phyloP scores from a whole-genome alignment of 495 filamentous ascomycete genomes.

The Aspergillus carlsbadensis region DNA sequence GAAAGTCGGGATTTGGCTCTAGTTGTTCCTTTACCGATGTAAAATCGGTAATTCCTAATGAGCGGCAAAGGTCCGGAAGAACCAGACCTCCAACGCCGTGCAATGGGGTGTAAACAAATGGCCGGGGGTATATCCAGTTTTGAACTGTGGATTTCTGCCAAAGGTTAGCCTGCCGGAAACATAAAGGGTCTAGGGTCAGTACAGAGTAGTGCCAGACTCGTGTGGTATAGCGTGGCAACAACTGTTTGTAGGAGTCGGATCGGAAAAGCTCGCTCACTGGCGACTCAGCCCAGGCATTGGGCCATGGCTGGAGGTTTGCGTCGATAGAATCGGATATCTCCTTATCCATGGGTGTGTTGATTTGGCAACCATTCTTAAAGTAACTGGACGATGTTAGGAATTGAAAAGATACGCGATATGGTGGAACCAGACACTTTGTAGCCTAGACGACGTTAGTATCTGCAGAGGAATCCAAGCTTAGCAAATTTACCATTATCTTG shows the following conservation, averaged over 20 bases:
- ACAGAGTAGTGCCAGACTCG: slow-evolving; percentile 42
- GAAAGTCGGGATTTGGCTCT: slow-evolving; percentile 65
- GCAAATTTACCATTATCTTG: slow-evolving; percentile 57
- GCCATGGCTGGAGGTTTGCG: slow-evolving; percentile 54
- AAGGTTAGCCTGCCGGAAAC: slow-evolving; percentile 11
- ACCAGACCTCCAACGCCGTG: slow-evolving; percentile 64
- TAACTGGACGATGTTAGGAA: slow-evolving; percentile 40
- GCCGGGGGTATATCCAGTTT: slow-evolving; percentile 26
- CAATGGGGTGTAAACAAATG: slow-evolving; percentile 69
- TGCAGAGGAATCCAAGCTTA: neutral
- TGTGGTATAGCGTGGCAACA: slow-evolving; percentile 44
- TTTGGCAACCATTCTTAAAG: slow-evolving; percentile 68
- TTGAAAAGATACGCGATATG: slow-evolving; percentile 2
- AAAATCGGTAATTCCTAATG: slow-evolving; percentile 44
- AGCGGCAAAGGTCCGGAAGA: slow-evolving; percentile 39
- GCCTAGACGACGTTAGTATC: slow-evolving; percentile 28
- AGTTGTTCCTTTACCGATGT: slow-evolving; percentile 51
- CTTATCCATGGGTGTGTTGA: slow-evolving; percentile 62
- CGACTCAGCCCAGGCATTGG: slow-evolving; percentile 48
- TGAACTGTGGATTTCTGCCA: slow-evolving; percentile 37
- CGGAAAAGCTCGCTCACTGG: slow-evolving; percentile 43
- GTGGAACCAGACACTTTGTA: slow-evolving; percentile 60
- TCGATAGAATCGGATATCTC: slow-evolving; percentile 61
- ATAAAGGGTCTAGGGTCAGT: slow-evolving; percentile 5
- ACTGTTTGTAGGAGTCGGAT: slow-evolving; percentile 36